Conservation (phyloP, 2,329 filamentous ascomycete species). For the Aureobasidium namibiae region DNA sequence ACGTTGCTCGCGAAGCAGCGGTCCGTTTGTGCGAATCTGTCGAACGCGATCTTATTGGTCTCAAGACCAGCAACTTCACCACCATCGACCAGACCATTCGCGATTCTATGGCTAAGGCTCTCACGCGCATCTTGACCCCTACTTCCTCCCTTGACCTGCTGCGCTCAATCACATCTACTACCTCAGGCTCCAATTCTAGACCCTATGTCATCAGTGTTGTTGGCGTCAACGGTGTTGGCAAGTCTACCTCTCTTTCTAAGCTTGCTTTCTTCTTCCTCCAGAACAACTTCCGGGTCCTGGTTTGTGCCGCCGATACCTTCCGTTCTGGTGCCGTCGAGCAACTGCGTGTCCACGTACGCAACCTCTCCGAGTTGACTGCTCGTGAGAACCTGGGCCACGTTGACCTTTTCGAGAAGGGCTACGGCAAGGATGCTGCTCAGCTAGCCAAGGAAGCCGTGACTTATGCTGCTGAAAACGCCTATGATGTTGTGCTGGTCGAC, state of each 20-base stretch:
- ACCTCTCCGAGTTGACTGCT: conserved; percentile 77
- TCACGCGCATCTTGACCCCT: conserved; percentile 91
- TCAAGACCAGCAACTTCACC: conserved; percentile 89
- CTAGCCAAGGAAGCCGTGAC: conserved; percentile 91
- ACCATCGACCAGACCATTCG: conserved; percentile 72
- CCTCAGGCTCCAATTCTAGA: conserved; percentile 57
- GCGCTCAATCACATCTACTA: conserved; percentile 76
- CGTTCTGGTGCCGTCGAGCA: conserved; percentile 95
- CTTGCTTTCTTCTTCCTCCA: conserved; percentile 97
- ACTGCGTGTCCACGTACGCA: conserved; percentile 87
- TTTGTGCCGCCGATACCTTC: conserved; percentile 94
- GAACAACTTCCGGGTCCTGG: conserved; percentile 91
- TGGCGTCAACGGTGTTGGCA: conserved; percentile 95
- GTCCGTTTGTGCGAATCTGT: conserved; percentile 86
- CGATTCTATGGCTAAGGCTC: conserved; percentile 80
- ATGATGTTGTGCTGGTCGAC: conserved; percentile 93
- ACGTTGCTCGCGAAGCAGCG: conserved; percentile 90
- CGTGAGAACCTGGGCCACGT: conserved; percentile 74
- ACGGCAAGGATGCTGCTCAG: conserved; percentile 92
- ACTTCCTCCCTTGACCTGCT: conserved; percentile 91
- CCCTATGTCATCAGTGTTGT: conserved; percentile 98
- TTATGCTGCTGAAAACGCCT: conserved; percentile 62
- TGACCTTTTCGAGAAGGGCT: conserved; percentile 92
- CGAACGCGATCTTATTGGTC: conserved; percentile 78
- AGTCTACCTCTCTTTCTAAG: conserved; percentile 95